These are phyloP conservation scores for Purpureocillium takamizusanense DNA, from an alignment of 2,329 filamentous ascomycete genomes.

Conservation along the genomic window DNA sequence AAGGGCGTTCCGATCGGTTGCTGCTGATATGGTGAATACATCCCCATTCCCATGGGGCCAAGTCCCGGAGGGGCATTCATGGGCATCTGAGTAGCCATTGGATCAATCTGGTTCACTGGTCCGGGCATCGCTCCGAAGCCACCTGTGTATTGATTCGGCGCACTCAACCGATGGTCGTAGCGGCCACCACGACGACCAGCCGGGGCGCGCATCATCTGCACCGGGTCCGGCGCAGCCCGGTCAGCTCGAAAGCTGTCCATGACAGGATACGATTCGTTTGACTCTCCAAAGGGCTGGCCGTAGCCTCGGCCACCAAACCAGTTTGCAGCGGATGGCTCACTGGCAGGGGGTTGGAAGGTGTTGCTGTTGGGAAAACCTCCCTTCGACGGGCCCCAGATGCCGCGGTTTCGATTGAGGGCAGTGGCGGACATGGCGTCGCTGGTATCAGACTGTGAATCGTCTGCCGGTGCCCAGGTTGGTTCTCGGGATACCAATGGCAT, in stretches of 20 bases:
- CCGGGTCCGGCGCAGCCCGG: conserved; percentile 38
- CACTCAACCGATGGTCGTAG: conserved; percentile 34
- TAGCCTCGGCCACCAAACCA: conserved; percentile 38
- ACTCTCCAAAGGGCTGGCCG: conserved; percentile 31
- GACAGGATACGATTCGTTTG: conserved; percentile 21
- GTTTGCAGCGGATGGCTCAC: conserved; percentile 22
- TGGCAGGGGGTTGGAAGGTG: conserved; percentile 24
- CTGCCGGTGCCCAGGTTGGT: conserved; percentile 41
- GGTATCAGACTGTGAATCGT: conserved; percentile 48
- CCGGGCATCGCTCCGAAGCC: conserved; percentile 21
- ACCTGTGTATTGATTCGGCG: conserved; percentile 22
- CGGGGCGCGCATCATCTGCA: conserved; percentile 33
- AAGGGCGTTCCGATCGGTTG: conserved; percentile 55
- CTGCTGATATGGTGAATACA: conserved; percentile 42
- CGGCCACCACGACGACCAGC: conserved; percentile 35
- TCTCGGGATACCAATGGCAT: conserved; percentile 22
- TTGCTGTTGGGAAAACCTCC: conserved; percentile 24
- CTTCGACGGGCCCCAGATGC: conserved; percentile 47
- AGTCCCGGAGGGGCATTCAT: conserved; percentile 24
- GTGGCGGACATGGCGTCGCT: conserved; percentile 44
- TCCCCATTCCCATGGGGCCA: conserved; percentile 28
- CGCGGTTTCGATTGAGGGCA: conserved; percentile 43
- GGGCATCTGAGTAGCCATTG: conserved; percentile 24
- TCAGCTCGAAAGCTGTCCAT: conserved; percentile 35
- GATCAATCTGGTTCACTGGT: conserved; percentile 24